Evolutionary conservation across 2,329 filamentous ascomycete species (phyloP).

Genomic region (Ophiocordyceps camponoti-floridani): DNA sequence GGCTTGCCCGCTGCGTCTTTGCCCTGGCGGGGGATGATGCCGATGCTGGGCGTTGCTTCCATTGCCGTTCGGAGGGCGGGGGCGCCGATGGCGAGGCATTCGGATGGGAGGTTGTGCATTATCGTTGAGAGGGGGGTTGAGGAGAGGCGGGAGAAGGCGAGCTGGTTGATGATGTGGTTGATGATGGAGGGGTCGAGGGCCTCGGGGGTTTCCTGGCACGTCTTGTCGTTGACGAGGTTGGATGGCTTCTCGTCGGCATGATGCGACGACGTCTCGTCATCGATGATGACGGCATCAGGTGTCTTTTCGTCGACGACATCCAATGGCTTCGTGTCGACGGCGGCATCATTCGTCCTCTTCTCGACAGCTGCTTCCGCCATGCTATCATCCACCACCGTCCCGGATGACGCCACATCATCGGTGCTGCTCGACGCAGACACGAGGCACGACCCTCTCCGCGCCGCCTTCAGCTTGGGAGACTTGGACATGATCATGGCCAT

Average conservation of each 20-base stretch:
- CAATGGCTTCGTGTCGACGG: no score
- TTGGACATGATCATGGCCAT: slow-evolving; percentile 60
- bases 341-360: no score
- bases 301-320: no score
- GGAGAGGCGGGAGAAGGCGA: slow-evolving; percentile 83
- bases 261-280: no score
- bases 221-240: slow-evolving; percentile 2
- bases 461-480: slow-evolving; percentile 19
- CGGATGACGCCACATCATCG: background rate
- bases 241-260: no score
- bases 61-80: slow-evolving; percentile 53
- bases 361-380: no score
- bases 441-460: slow-evolving; percentile 4
- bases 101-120: slow-evolving; percentile 62
- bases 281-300: no score
- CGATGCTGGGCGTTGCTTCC: slow-evolving; percentile 60
- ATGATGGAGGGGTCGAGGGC: slow-evolving; percentile 28
- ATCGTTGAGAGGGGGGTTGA: slow-evolving; percentile 84
- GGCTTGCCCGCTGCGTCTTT: slow-evolving; percentile 91
- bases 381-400: no score
- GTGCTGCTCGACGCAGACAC: slow-evolving; percentile 2
- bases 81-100: slow-evolving; percentile 40
- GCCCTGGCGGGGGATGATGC: slow-evolving; percentile 74
- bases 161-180: slow-evolving; percentile 88
- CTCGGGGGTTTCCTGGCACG: background rate